Evolutionary conservation across 192 early-diverging fungal genomes (phyloP).

Genomic region (Spinellus fusiger): DNA sequence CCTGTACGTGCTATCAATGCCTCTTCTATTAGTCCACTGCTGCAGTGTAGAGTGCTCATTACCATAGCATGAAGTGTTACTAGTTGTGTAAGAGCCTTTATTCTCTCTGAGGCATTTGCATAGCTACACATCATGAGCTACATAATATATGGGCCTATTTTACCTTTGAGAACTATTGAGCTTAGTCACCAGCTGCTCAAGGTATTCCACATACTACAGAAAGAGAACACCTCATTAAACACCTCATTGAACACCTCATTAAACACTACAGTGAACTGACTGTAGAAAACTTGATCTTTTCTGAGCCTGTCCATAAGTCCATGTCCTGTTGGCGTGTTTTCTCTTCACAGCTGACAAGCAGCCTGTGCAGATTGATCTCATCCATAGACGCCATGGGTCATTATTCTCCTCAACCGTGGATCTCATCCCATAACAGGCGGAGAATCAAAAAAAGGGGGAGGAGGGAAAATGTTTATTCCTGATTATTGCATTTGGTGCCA

Average conservation of each 20-base stretch:
- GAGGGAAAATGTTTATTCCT: too few species aligned
- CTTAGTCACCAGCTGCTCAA: too few species aligned
- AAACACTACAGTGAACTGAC: too few species aligned
- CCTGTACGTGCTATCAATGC: slow-evolving; percentile 8
- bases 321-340: slow-evolving; percentile 9
- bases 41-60: background rate
- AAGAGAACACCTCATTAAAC: background rate
- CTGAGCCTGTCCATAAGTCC: slow-evolving; percentile 14
- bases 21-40: background rate
- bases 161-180: too few species aligned
- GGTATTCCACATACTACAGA: background rate
- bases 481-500: too few species aligned
- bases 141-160: background rate
- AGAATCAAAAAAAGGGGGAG: background rate
- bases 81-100: background rate
- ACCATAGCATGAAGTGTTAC: slow-evolving; percentile 2
- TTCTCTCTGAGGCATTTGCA: background rate
- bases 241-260: too few species aligned
- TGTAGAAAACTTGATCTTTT: slow-evolving; percentile 23
- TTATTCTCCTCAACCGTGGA: too few species aligned
- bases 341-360: slow-evolving; percentile 16
- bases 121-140: background rate
- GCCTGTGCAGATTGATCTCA: slow-evolving; percentile 21
- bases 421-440: background rate
- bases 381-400: slow-evolving; percentile 2